Conservation (phyloP, 345 rosid genomes). For the Brassica napus region Da-Ae NC_063447.1:36470001-36470500, state of each 20-base stretch:
- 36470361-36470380: constrained; percentile 86
- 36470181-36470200: neutral
- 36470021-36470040: too few species aligned
- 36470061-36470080: too few species aligned
- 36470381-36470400: constrained; percentile 77
- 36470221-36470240: neutral
- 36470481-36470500: constrained; percentile 59
- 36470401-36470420: constrained; percentile 91
- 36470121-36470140: neutral
- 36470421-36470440: constrained; percentile 97
- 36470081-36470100: neutral
- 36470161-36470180: neutral
- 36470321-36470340: neutral
- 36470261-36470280: neutral
- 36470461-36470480: constrained; percentile 88
- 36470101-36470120: neutral
- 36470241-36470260: neutral
- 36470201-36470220: neutral
- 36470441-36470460: constrained; percentile 96
- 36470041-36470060: too few species aligned
- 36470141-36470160: neutral
- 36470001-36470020: too few species aligned
- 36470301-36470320: neutral
- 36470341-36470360: constrained; percentile 1
- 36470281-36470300: neutral